phyloP scores from a whole-genome alignment of 768 basidiomycete species.

The Boletus sp. region DNA sequence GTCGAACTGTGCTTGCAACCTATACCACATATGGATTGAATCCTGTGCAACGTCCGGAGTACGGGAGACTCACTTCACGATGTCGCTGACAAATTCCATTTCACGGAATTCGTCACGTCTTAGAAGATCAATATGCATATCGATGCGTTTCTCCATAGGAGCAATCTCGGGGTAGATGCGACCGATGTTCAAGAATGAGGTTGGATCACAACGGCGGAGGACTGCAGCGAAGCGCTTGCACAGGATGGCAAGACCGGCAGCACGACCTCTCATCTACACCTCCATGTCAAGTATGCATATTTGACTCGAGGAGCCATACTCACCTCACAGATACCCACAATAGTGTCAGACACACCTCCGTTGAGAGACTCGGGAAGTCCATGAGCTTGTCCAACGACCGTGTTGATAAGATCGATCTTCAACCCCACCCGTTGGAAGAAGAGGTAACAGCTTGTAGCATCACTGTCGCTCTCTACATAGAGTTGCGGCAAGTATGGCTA shows the following conservation, averaged over 20 bases:
- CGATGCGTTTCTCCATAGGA: constrained; percentile 86
- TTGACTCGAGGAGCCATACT: constrained; percentile 13
- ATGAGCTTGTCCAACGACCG: constrained; percentile 77
- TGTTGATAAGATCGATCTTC: constrained; percentile 86
- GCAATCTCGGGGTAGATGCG: constrained; percentile 80
- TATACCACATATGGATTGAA: constrained; percentile 30
- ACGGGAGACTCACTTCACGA: constrained; percentile 67
- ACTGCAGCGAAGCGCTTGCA: constrained; percentile 90
- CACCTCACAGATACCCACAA: constrained; percentile 96
- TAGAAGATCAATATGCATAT: constrained; percentile 85
- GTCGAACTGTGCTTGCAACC: constrained; percentile 90
- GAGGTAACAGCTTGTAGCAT: constrained; percentile 84
- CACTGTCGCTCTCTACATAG: constrained; percentile 85
- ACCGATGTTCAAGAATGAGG: constrained; percentile 83
- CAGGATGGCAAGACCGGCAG: constrained; percentile 74
- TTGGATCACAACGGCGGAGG: constrained; percentile 75
- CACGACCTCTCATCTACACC: constrained; percentile 73
- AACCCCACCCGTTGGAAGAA: constrained; percentile 88
- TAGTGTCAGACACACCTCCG: constrained; percentile 72
- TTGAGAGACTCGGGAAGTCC: constrained; percentile 83
- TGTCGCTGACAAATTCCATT: constrained; percentile 88
- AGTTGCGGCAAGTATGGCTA: constrained; percentile 90
- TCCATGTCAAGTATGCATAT: neutral
- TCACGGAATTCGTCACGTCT: constrained; percentile 89
- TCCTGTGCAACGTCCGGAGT: neutral